Percentiles rank a stretch among this genome's conserved stretches.
Evolutionary conservation across 257 asterid species (phyloP).

Genomic region (Salvia rosmarinus): DNA sequence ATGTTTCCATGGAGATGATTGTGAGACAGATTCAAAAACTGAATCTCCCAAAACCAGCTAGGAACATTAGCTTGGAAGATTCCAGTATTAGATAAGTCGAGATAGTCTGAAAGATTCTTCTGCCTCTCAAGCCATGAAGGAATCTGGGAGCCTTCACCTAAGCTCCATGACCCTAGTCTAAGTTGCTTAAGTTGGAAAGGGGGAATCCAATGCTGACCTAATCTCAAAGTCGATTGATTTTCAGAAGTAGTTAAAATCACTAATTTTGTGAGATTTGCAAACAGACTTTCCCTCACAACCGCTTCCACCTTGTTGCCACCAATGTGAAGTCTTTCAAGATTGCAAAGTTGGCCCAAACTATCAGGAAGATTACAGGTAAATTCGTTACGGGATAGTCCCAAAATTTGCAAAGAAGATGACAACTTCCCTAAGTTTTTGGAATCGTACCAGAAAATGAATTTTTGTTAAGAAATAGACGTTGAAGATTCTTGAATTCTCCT

Average conservation of each 20-base stretch:
- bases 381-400: background rate
- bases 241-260: background rate
- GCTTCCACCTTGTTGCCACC: background rate
- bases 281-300: background rate
- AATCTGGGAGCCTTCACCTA: slow-evolving; percentile 34
- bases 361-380: background rate
- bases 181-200: background rate
- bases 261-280: slow-evolving; percentile 1
- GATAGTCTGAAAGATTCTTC: background rate
- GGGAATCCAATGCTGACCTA: slow-evolving; percentile 30
- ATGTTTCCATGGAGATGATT: slow-evolving; percentile 14
- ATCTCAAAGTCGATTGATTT: background rate
- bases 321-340: background rate
- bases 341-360: slow-evolving; percentile 11
- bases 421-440: slow-evolving; percentile 8
- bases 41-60: slow-evolving; percentile 42
- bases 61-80: slow-evolving; percentile 28
- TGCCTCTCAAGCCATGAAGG: slow-evolving; percentile 43
- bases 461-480: background rate
- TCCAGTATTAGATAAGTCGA: background rate
- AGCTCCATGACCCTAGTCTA: slow-evolving; percentile 29
- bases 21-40: slow-evolving; percentile 13
- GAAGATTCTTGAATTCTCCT: slow-evolving; percentile 32
- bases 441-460: background rate
- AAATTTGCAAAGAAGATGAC: background rate